Base-by-base conservation (phyloP, 2,329 filamentous ascomycete genomes). In the Botryotinia convoluta region DNA sequence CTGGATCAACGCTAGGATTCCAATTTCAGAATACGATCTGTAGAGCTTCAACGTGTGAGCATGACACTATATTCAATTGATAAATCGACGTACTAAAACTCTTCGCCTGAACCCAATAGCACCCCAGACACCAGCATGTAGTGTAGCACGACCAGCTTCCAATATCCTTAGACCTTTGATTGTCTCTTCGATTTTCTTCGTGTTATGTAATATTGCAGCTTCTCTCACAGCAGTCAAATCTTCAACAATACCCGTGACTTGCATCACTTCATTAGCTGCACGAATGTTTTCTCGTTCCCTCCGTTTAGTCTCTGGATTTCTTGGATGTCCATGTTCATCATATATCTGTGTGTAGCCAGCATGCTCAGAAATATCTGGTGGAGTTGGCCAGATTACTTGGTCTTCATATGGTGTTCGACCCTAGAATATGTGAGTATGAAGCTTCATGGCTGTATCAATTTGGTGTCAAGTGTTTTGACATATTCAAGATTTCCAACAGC, bases 241-340 rank as follows among this genome's bases (percentile, higher is more conserved):
- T 73, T 82, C 81, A 18, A 81, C 79, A 26, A 82, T 76, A 32
- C 81, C 81, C 18, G 80, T 81, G 42, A 79, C 79, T 69, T 80
- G 78, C 79, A 82, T 80, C 42, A 82, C 81, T 75, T 82, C 81
- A 71, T 82, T 82, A 48, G 80, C 79, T 32, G 81, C 80, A 44
- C 80, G 77, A 37, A 81, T 78, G 39, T 80, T 77, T 26, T 81
- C 80, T 65, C 78, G 76, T 59, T 80, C 79, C 61, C 79, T 74
- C 29, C 78, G 75, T 71, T 76, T 80, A 16, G 79, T 81, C 61
- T 81, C 79, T 6, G 78, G 78, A 65, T 81, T 81, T 60, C 77
- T 75, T 9, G 81, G 80, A 64, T 78, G 79, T 7, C 81, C 81
- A 71, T 79, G 77, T 22, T 78, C 76, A 62, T 81, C 79, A 65